A percentile compares a stretch with the other conserved stretches of the same genome.
phyloP scores from a whole-genome alignment of 1,284 basidiomycete species.

The Leccinum brunneo-olivaceum region DNA sequence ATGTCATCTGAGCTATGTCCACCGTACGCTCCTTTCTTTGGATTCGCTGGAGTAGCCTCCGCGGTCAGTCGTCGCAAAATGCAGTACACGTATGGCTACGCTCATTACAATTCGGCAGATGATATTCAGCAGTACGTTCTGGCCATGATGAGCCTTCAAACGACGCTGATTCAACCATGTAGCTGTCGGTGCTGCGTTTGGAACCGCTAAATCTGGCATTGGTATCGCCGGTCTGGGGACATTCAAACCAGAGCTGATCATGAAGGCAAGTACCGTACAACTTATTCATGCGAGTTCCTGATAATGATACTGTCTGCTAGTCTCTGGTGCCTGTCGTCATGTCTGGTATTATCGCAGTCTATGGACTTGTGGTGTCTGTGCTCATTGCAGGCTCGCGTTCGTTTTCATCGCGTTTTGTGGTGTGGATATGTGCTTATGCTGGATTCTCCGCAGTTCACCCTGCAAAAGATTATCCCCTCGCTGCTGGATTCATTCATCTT shows the following conservation, averaged over 20 bases:
- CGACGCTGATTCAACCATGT: slow-evolving; percentile 13
- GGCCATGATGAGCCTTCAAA: slow-evolving; percentile 1
- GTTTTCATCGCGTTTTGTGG: slow-evolving; percentile 21
- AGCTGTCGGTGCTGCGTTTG: slow-evolving; percentile 94
- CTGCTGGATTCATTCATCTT: slow-evolving; percentile 89
- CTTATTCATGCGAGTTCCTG: neutral
- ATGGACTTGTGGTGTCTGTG: slow-evolving; percentile 64
- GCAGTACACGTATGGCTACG: neutral
- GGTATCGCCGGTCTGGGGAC: slow-evolving; percentile 95
- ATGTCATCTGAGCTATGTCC: slow-evolving; percentile 60
- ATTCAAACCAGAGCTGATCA: slow-evolving; percentile 93
- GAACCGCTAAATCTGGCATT: slow-evolving; percentile 96
- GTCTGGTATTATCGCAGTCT: slow-evolving; percentile 73
- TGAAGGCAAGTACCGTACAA: slow-evolving; percentile 66
- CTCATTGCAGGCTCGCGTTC: slow-evolving; percentile 57
- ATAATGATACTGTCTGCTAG: slow-evolving; percentile 13
- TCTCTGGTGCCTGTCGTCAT: slow-evolving; percentile 46
- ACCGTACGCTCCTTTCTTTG: slow-evolving; percentile 81
- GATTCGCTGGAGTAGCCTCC: slow-evolving; percentile 77
- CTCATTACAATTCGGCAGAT: slow-evolving; percentile 46
- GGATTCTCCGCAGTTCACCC: slow-evolving; percentile 48
- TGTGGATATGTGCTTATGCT: slow-evolving; percentile 5
- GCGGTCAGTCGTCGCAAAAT: slow-evolving; percentile 48
- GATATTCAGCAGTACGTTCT: slow-evolving; percentile 76
- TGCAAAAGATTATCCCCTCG: slow-evolving; percentile 62